Base-by-base conservation (phyloP, 2,329 filamentous ascomycete species). In the Fusarium lateritium region DNA sequence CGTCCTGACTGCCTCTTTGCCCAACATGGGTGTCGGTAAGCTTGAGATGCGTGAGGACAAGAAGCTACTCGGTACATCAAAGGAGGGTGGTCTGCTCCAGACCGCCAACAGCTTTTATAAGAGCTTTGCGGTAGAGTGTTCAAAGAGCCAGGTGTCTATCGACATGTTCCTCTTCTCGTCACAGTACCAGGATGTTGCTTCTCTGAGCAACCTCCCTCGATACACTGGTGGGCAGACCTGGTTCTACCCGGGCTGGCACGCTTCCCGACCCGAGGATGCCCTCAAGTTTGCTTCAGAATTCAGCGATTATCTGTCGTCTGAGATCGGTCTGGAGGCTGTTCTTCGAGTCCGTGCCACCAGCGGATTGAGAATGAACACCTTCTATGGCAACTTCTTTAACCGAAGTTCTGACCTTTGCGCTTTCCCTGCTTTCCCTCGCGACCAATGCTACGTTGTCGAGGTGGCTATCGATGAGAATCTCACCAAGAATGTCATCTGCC, bases 341-440 rank as follows among this genome's bases (percentile, higher is more conserved):
- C 90, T 99, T 57, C 92, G 96, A 78, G 96, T 99, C 39, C 91
- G 96, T 71, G 96, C 96, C 19, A 98, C 94, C 3, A 98, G 94
- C 24, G 96, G 96, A 53, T 83, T 99, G 62, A 90, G 96, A 55
- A 98, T 98, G 92, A 97, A 91, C 83, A 94, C 95, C 3, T 99
- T 99, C 82, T 99, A 98, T 80, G 96, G 96, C 72, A 99, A 99
- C 83, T 99, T 99, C 82, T 99, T 99, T 86, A 99, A 98, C 84
- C 89, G 96, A 73, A 97, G 94, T 78, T 98, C 94, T 17, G 96
- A 99, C 82, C 89, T 99, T 33, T 98, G 96, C 79, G 96, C 96
- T 14, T 99, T 99, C 86, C 96, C 96, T 3, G 94, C 96, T 1
- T 98, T 99, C 85, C 96, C 96, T 33, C 91, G 96, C 77, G 96